Base-by-base conservation (phyloP, 2,329 filamentous ascomycete genomes). In the Fusarium anguioides region DNA sequence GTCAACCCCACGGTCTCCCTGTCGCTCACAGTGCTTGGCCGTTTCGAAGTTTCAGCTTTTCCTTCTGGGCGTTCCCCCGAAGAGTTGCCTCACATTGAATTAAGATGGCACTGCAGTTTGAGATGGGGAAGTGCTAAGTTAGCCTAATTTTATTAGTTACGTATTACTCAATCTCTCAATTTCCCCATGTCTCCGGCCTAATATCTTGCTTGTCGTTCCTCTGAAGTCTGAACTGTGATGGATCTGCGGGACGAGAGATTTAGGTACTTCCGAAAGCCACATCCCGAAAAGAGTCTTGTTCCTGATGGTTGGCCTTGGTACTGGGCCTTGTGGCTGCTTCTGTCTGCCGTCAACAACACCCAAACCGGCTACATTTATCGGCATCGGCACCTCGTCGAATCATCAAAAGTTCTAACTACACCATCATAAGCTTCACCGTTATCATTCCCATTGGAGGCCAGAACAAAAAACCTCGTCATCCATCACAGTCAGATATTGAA, bases 1-100 rank as follows among this genome's bases (percentile, higher is more conserved):
- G 69, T 69, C 58, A 59, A 72, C 62, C 70, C 71, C 71, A 73
- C 71, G 71, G 50, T 69, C 65, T 56, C 65, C 65, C 60, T 53
- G 39, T 18, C 20, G 42, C 37, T 26, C 57, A 69, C 65, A 58
- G 55, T 68, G 56, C 61, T 66, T 66, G 56, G 64, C 44, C 44
- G 60, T 61, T 66, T 68, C 53, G 42, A 59, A 55, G 66, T 64
- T 65, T 64, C 60, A 64, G 47, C 48, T 47, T 46, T 37, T 46
- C 45, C 46, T 52, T 37, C 59, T 58, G 24, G 27, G 23, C n/a
- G 37, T 47, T 26, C 45, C 41, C 21, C 45, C 45, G 35, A 42
- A 40, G 49, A 23, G 31, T 62, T 47, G 31, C 36, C 31, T 56
- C 42, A 44, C 23, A 24, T n/a, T 33, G 31, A 17, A 35, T 56